Conservation (phyloP, 192 early-diverging fungal genomes). For the Coemansia sp. region DNA sequence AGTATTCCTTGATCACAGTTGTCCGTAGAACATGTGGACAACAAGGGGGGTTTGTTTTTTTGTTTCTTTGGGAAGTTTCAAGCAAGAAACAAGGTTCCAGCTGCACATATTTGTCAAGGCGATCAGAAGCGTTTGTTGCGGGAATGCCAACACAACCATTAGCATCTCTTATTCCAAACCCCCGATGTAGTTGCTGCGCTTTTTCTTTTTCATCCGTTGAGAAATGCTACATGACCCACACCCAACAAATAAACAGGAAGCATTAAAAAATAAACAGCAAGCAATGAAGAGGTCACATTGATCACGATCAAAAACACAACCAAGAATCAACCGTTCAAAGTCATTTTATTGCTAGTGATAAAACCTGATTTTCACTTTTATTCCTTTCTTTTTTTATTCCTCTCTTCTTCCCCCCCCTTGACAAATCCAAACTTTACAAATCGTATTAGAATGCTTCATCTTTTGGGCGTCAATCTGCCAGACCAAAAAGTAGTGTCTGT, state of each 20-base stretch:
- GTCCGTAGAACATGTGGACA: not conserved
- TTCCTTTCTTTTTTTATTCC: not conserved
- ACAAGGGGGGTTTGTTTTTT: not conserved
- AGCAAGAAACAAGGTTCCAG: no score
- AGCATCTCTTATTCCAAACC: not conserved
- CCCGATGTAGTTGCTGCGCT: not conserved
- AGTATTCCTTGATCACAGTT: not conserved
- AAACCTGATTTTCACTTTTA: no score
- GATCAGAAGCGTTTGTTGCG: no score
- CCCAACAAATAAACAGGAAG: no score
- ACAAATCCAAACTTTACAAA: not conserved
- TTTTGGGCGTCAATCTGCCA: slow-evolving; percentile 94
- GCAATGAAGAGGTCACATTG: no score
- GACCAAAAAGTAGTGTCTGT: slow-evolving; percentile 84
- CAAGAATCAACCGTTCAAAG: no score
- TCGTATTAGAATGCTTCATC: slow-evolving; percentile 69
- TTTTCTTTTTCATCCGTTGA: not conserved
- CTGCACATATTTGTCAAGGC: not conserved
- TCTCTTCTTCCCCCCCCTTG: not conserved
- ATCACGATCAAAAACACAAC: no score
- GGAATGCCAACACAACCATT: no score
- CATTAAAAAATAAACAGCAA: no score
- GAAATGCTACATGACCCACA: not conserved
- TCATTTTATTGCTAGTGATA: no score
- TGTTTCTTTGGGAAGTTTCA: not conserved